These are phyloP conservation scores for Boletus subparvulus DNA, from an alignment of 768 basidiomycete genomes.

Conservation along the genomic window DNA sequence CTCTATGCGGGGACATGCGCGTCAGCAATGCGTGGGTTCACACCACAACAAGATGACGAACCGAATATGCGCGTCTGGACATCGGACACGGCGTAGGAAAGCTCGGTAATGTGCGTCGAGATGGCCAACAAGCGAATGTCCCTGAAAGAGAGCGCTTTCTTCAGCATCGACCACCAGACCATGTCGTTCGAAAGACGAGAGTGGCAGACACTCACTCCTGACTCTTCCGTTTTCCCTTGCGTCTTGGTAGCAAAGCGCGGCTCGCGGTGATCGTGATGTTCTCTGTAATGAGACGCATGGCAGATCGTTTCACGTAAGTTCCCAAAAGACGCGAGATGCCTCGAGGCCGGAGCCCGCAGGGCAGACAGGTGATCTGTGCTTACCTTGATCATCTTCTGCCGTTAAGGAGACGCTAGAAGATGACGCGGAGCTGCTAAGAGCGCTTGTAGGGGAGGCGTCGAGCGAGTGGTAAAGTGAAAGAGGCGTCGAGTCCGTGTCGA, in stretches of 20 bases:
- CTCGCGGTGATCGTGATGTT: conserved; percentile 69
- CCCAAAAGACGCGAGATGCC: conserved; percentile 26
- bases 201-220: conserved; percentile 58
- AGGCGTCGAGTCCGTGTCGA: conserved; percentile 28
- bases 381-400: conserved; percentile 62
- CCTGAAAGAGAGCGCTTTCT: conserved; percentile 40
- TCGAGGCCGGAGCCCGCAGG: conserved; percentile 17
- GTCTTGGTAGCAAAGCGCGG: conserved; percentile 42
- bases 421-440: conserved; percentile 30
- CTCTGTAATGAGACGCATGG: conserved; percentile 45
- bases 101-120: conserved; percentile 84
- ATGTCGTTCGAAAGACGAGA: conserved; percentile 19
- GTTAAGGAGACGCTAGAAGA: conserved; percentile 56
- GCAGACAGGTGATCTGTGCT: conserved; percentile 22
- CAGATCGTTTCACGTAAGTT: conserved; percentile 36
- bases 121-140: conserved; percentile 75
- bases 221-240: conserved; percentile 54
- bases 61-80: conserved; percentile 91
- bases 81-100: conserved; percentile 84
- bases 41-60: conserved; percentile 31
- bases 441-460: conserved; percentile 26
- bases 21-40: conserved; percentile 11
- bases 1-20: conserved; percentile 45
- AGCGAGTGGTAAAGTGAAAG: conserved; percentile 35
- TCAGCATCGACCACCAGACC: conserved; percentile 28